Percentiles rank a stretch among this genome's conserved stretches.
phyloP scores from a whole-genome alignment of 176 grass and related monocot genomes.

The Aegilops tauschii region DNA sequence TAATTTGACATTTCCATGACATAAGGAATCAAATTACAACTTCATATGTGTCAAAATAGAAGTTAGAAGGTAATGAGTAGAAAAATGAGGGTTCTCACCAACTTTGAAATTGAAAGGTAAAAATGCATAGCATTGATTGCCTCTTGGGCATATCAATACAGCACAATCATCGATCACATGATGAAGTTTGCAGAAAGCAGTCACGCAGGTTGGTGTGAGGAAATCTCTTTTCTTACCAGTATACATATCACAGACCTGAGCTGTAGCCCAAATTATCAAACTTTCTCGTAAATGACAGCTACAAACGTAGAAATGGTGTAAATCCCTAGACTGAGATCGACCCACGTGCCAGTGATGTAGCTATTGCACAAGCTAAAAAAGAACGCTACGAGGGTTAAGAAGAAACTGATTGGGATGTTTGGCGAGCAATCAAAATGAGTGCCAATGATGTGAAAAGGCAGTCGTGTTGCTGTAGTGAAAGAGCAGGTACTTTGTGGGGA shows the following conservation, averaged over 20 bases:
- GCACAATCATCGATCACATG: not conserved
- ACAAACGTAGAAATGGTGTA: not conserved
- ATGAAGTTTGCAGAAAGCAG: not conserved
- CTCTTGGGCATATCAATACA: not conserved
- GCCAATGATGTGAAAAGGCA: not conserved
- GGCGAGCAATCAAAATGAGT: not conserved
- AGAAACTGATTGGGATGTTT: not conserved
- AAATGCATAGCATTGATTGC: not conserved
- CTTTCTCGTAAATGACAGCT: not conserved
- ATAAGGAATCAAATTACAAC: not conserved
- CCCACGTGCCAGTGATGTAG: not conserved
- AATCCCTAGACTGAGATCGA: no score
- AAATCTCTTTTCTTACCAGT: not conserved
- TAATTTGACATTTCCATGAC: not conserved
- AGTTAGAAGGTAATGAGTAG: not conserved
- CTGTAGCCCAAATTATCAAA: not conserved
- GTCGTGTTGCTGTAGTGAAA: not conserved
- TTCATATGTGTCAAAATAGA: not conserved
- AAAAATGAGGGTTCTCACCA: not conserved
- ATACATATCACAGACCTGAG: no score
- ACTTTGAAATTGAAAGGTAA: not conserved
- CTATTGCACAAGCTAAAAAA: not conserved
- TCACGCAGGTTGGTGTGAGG: not conserved
- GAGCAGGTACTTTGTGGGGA: rapidly evolving
- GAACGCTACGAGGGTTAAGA: not conserved